Base-by-base conservation (phyloP, 2,329 filamentous ascomycete species). In the Verticillium dahliae region DNA sequence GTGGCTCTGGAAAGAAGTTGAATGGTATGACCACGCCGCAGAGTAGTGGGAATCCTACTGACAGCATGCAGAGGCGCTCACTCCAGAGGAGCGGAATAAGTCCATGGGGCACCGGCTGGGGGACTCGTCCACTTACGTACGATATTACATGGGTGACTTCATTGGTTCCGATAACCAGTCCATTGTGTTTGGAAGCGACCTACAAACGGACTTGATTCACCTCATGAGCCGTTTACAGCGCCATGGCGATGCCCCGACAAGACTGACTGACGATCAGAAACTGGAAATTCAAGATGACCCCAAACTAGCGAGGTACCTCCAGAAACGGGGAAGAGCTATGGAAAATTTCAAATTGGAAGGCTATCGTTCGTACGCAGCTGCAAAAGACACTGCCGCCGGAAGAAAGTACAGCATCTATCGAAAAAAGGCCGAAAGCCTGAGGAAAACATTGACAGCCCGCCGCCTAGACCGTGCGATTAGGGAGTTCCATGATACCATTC, bases 1-100 rank as follows among this genome's bases (percentile, higher is more conserved):
- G 62, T 64, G 67, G 60, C 45, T 69, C 61, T 37, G 58, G 66
- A 54, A 69, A 71, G 58, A 66, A 66, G 59, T 62, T 70, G n/a
- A 69, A 69, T 62, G 50, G 66, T 70, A 66, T 60, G 62, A 63
- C 34, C 57, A 38, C n/a, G 37, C 33, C 14, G 27, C 15, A 34
- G 45, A 41, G 27, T 31, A 37, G 7, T 58, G 11, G 11, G 6
- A 27, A 50, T 34, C 15, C 39, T 58, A 39, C 60, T 62, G 41
- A 57, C 35, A 18, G 18, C 3, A 10, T 57, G 11, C 57, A 64
- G 62, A 64, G 60, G 62, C 62, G n/a, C 62, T 64, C n/a, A 62
- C 45, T 15, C 61, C 56, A 34, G 61, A 64, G 59, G 62, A 64
- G 55, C 39, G 62, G 27, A 64, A 64, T 56, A 58, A 64, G 52